These are phyloP conservation scores for Starmera amethionina DNA, from an alignment of 805 yeast genomes.

Conservation along the genomic window DNA sequence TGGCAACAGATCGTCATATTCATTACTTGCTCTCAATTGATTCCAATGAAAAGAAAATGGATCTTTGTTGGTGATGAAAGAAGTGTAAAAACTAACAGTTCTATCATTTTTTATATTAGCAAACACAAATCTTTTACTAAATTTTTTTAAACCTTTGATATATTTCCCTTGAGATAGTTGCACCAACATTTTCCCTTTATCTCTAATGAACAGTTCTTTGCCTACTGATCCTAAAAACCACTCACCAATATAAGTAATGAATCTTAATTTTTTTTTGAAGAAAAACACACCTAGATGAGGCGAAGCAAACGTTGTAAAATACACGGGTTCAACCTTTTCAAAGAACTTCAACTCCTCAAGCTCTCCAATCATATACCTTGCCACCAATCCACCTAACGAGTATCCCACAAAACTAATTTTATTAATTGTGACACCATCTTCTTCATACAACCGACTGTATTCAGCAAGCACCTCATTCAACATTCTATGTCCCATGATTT, in stretches of 20 bases:
- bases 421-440: conserved; percentile 24
- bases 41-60: conserved; percentile 61
- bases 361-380: conserved; percentile 74
- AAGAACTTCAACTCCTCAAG: conserved; percentile 46
- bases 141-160: conserved; percentile 43
- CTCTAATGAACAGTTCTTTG: conserved; percentile 53
- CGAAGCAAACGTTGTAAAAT: conserved; percentile 65
- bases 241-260: conserved; percentile 45
- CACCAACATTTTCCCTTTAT: conserved; percentile 34
- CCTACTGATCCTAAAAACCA: conserved; percentile 60
- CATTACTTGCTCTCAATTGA: conserved; percentile 27
- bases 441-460: conserved; percentile 25
- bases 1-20: conserved; percentile 29
- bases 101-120: conserved; percentile 80
- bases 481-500: conserved; percentile 59
- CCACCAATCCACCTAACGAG: conserved; percentile 80
- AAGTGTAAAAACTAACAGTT: conserved; percentile 79
- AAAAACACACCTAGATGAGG: conserved; percentile 62
- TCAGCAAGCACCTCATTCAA: conserved; percentile 50
- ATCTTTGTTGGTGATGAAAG: conserved; percentile 61
- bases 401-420: conserved; percentile 77
- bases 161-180: conserved; percentile 31
- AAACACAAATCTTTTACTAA: conserved; percentile 47
- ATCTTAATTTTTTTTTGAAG: conserved; percentile 25
- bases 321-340: conserved; percentile 46